Conservation (phyloP, 2,329 filamentous ascomycete genomes). For the Teratosphaeria epicoccoides region DNA sequence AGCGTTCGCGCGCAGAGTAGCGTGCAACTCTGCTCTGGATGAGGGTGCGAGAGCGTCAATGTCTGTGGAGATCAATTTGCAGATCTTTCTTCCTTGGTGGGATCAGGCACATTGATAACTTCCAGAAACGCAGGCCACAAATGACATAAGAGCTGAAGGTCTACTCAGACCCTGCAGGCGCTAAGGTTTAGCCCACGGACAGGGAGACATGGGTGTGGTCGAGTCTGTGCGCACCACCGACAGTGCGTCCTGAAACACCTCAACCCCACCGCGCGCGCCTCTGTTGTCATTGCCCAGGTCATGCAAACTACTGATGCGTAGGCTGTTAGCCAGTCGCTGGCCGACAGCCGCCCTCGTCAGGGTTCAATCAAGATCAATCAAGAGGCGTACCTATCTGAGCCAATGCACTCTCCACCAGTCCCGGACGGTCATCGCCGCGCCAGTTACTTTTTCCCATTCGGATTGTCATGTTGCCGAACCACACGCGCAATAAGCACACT, state of each 20-base stretch:
- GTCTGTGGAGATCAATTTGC: conserved; percentile 1
- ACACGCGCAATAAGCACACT: not conserved
- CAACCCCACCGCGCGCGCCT: too few relatives aligned
- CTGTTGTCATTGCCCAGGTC: not conserved
- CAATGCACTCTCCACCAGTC: not conserved
- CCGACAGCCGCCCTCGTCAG: not conserved
- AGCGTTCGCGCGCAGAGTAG: not conserved
- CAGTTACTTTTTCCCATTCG: not conserved
- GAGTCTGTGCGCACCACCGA: not conserved
- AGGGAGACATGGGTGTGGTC: too few relatives aligned
- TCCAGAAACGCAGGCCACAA: not conserved
- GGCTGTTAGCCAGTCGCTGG: not conserved
- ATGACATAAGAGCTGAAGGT: not conserved
- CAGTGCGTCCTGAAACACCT: not conserved
- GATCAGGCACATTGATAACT: conserved; percentile 1
- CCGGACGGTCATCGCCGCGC: not conserved
- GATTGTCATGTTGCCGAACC: not conserved
- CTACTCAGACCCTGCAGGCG: not conserved
- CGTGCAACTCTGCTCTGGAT: not conserved
- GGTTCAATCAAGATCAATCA: too few relatives aligned
- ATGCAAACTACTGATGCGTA: not conserved
- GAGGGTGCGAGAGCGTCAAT: not conserved
- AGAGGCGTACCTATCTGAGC: not conserved
- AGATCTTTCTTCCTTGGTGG: conserved; percentile 3
- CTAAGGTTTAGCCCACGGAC: too few relatives aligned